phyloP scores from a whole-genome alignment of 305 asterid genomes.

The Rubia balearica region DNA sequence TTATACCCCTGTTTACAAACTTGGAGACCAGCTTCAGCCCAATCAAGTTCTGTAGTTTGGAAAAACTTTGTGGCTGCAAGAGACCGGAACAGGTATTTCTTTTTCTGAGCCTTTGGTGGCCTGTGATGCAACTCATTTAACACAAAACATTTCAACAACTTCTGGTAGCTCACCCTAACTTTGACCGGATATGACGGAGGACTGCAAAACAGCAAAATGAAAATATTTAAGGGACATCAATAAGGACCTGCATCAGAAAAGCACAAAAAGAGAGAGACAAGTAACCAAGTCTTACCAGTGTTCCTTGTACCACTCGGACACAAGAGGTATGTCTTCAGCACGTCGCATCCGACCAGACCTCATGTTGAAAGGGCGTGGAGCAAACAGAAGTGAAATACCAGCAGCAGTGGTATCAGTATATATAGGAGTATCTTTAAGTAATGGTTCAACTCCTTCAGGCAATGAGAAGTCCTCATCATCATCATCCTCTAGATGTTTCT shows the following conservation, averaged over 20 bases:
- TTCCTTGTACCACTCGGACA: slow-evolving; percentile 98
- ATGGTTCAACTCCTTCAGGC: slow-evolving; percentile 88
- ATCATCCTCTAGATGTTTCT: slow-evolving; percentile 62
- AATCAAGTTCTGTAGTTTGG: slow-evolving; percentile 98
- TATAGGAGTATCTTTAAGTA: slow-evolving; percentile 57
- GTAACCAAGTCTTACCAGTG: slow-evolving; percentile 65
- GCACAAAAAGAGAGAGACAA: slow-evolving; percentile 1
- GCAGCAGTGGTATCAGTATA: slow-evolving; percentile 99
- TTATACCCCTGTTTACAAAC: slow-evolving; percentile 99
- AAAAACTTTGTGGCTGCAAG: slow-evolving; percentile 96
- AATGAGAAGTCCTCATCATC: slow-evolving; percentile 81
- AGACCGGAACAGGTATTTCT: slow-evolving; percentile 91
- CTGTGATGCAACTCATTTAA: slow-evolving; percentile 98
- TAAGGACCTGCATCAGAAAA: not conserved
- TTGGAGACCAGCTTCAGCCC: slow-evolving; percentile 99
- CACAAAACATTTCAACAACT: slow-evolving; percentile 91
- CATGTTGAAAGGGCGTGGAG: slow-evolving; percentile 98
- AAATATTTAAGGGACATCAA: not conserved
- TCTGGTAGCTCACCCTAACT: slow-evolving; percentile 99
- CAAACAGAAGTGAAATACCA: slow-evolving; percentile 91
- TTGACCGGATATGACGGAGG: slow-evolving; percentile 99
- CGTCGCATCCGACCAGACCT: slow-evolving; percentile 98
- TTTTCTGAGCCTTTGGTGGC: slow-evolving; percentile 99
- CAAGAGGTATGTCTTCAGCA: slow-evolving; percentile 98
- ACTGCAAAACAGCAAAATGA: slow-evolving; percentile 34